A percentile compares a stretch with the other conserved stretches of the same genome.
Conservation (phyloP, 2,329 filamentous ascomycete genomes). For the Phyllosticta citriasiana region DNA sequence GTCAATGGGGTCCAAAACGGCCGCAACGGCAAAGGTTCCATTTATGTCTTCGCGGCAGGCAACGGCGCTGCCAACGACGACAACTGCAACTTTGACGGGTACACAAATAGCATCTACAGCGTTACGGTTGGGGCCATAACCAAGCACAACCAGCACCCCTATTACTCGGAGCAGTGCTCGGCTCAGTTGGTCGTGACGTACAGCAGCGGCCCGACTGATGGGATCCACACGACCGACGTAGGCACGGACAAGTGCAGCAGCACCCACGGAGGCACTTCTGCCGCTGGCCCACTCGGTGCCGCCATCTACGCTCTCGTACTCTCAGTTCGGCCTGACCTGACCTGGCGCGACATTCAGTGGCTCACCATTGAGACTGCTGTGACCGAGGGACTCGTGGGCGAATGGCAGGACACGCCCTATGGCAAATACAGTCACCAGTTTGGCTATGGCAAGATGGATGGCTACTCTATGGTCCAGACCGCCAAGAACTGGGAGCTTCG, state of each 20-base stretch:
- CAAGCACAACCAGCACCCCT: constrained; percentile 75
- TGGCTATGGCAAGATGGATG: constrained; percentile 92
- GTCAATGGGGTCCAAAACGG: constrained; percentile 85
- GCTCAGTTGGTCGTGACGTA: constrained; percentile 94
- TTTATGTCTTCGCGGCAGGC: constrained; percentile 94
- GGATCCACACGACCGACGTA: constrained; percentile 95
- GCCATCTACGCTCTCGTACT: constrained; percentile 86
- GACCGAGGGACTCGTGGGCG: constrained; percentile 64
- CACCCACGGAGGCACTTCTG: constrained; percentile 88
- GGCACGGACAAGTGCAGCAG: constrained; percentile 69
- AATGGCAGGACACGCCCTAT: constrained; percentile 73
- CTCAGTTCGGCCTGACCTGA: constrained; percentile 72
- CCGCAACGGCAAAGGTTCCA: constrained; percentile 70
- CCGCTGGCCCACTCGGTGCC: constrained; percentile 83
- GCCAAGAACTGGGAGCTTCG: constrained; percentile 80
- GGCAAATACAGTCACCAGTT: constrained; percentile 91
- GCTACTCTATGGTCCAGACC: constrained; percentile 70
- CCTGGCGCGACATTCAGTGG: constrained; percentile 92
- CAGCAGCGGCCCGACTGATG: constrained; percentile 78
- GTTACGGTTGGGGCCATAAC: constrained; percentile 94
- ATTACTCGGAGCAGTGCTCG: constrained; percentile 94
- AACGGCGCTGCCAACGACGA: constrained; percentile 82
- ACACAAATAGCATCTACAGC: constrained; percentile 99
- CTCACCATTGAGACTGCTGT: constrained; percentile 76
- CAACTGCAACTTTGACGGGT: constrained; percentile 99